These are phyloP conservation scores for Psilocybe sp. DNA, from an alignment of 768 basidiomycete species.

Conservation along the genomic window DNA sequence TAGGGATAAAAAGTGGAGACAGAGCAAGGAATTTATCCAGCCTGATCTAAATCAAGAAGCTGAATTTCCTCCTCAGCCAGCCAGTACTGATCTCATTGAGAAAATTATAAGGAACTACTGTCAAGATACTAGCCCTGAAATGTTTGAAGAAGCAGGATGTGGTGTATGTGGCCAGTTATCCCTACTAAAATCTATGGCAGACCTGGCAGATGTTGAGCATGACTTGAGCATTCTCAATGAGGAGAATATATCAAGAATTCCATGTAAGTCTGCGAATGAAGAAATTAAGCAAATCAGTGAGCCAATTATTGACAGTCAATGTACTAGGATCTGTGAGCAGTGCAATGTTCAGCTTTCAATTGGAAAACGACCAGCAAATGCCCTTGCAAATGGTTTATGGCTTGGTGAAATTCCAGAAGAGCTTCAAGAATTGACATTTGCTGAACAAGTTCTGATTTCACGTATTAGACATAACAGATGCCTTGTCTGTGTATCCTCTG, in stretches of 20 bases:
- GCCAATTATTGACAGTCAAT: constrained; percentile 14
- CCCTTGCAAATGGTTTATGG: constrained; percentile 34
- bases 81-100: not conserved
- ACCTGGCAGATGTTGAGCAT: not conserved
- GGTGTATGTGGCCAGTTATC: constrained; percentile 19
- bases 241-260: constrained; percentile 7
- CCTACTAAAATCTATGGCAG: not conserved
- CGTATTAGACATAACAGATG: constrained; percentile 25
- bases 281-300: constrained; percentile 6
- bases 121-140: not conserved
- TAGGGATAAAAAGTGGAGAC: too few relatives aligned
- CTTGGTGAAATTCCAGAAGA: constrained; percentile 28
- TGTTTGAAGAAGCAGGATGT: constrained; percentile 19
- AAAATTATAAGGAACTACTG: constrained; percentile 9
- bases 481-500: constrained; percentile 26
- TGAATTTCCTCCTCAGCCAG: constrained; percentile 4
- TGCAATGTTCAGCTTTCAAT: constrained; percentile 9
- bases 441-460: constrained; percentile 23
- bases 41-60: too few relatives aligned
- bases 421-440: constrained; percentile 23
- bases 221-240: constrained; percentile 4
- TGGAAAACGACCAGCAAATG: constrained; percentile 16
- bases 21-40: too few relatives aligned
- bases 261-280: not conserved
- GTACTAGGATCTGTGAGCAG: constrained; percentile 10